Conservation (phyloP, 768 basidiomycete species). For the Cystoderma amianthinum region DNA sequence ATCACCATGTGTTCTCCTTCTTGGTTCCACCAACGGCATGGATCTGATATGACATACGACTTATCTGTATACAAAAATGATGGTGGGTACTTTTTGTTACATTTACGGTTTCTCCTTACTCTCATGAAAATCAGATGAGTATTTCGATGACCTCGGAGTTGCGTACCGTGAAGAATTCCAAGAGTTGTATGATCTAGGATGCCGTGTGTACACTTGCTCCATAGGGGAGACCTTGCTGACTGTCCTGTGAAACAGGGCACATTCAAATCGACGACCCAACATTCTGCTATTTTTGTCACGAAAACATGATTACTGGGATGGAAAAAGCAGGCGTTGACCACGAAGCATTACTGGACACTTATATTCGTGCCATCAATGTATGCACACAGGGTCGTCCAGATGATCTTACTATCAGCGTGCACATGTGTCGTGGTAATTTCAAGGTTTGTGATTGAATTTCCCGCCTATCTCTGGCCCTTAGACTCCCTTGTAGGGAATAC, state of each 20-base stretch:
- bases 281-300: conserved; percentile 62
- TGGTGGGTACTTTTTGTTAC: conserved; percentile 23
- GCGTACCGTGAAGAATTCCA: conserved; percentile 43
- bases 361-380: conserved; percentile 59
- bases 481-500: conserved; percentile 6
- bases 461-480: background rate
- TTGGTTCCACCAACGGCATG: conserved; percentile 67
- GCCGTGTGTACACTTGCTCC: conserved; percentile 29
- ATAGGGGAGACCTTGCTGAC: too few species aligned
- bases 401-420: conserved; percentile 49
- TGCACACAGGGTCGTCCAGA: conserved; percentile 44
- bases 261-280: conserved; percentile 49
- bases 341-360: conserved; percentile 58
- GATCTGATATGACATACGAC: conserved; percentile 49
- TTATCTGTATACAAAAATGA: conserved; percentile 54
- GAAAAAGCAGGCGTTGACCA: conserved; percentile 53
- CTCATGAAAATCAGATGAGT: conserved; percentile 29
- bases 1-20: conserved; percentile 66
- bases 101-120: background rate
- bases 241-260: too few species aligned
- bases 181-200: conserved; percentile 40
- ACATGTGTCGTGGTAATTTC: conserved; percentile 55
- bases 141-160: conserved; percentile 39
- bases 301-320: conserved; percentile 47
- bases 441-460: conserved; percentile 23